These are phyloP conservation scores for Wickerhamomyces bisporus DNA, from an alignment of 805 yeast species.

Conservation along the genomic window DNA sequence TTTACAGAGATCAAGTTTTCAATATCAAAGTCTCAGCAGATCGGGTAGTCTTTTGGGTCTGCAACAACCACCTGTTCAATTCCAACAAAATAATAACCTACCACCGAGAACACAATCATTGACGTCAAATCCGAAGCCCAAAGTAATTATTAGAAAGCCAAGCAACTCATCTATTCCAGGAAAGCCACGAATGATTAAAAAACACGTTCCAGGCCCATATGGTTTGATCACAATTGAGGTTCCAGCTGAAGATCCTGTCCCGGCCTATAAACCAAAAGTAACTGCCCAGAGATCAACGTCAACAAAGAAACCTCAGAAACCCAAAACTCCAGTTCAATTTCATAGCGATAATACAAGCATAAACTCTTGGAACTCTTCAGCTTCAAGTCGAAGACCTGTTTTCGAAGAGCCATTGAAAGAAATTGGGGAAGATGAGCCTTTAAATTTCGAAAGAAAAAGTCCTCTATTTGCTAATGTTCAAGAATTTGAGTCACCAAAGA, in stretches of 20 bases:
- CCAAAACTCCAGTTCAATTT: neutral
- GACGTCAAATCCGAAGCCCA: constrained; percentile 3
- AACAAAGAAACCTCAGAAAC: constrained; percentile 1
- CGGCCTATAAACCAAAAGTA: neutral
- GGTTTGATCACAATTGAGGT: constrained; percentile 70
- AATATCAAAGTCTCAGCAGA: constrained; percentile 7
- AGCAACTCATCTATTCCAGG: neutral
- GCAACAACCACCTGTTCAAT: constrained; percentile 14
- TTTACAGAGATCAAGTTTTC: constrained; percentile 12
- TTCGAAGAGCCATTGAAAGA: constrained; percentile 18
- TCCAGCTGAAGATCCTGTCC: constrained; percentile 36
- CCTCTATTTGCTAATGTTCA: constrained; percentile 2
- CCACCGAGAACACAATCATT: constrained; percentile 16
- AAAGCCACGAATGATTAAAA: constrained; percentile 48
- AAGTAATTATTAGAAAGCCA: constrained; percentile 3
- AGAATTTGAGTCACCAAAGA: neutral
- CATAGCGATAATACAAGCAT: constrained; percentile 9
- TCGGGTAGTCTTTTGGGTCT: constrained; percentile 20
- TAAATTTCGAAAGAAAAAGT: constrained; percentile 5
- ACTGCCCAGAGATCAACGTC: constrained; percentile 4
- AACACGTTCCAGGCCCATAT: constrained; percentile 68
- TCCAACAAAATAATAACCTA: constrained; percentile 14
- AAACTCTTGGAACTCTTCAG: constrained; percentile 9
- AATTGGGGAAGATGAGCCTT: constrained; percentile 16
- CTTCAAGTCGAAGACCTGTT: constrained; percentile 12